Percentiles rank a stretch among this genome's conserved stretches.
These are phyloP conservation scores for Phytophthora ramorum DNA, from an alignment of 352 stramenopile species.

Conservation along the genomic window DNA sequence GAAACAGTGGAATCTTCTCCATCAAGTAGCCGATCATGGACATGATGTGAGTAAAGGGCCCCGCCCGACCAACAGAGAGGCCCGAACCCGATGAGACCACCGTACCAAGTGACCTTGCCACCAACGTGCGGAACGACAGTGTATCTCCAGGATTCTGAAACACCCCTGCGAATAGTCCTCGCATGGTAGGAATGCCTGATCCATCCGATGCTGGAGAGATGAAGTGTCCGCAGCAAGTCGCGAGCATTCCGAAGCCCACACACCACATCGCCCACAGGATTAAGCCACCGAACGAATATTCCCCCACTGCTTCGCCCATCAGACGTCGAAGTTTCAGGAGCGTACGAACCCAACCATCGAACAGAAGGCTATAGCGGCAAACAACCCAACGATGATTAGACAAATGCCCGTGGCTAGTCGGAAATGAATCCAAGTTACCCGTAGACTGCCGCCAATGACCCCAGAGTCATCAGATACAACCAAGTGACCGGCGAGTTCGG, in stretches of 20 bases:
- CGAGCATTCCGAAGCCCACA: conserved; percentile 51
- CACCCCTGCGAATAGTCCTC: conserved; percentile 73
- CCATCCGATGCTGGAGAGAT: conserved; percentile 67
- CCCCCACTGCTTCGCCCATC: conserved; percentile 55
- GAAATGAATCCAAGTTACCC: conserved; percentile 42
- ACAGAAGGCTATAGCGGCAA: conserved; percentile 48
- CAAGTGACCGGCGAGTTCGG: conserved; percentile 85
- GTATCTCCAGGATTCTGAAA: conserved; percentile 77
- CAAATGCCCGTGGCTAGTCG: not conserved
- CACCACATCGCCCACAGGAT: conserved; percentile 78
- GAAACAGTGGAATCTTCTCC: conserved; percentile 70
- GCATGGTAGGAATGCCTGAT: conserved; percentile 79
- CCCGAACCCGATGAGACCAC: conserved; percentile 69
- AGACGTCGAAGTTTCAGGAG: conserved; percentile 59
- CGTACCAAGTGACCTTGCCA: conserved; percentile 74
- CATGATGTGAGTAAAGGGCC: conserved; percentile 80
- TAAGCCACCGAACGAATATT: conserved; percentile 68
- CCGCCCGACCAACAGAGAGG: conserved; percentile 71
- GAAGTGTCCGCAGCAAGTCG: conserved; percentile 64
- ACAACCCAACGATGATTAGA: not conserved
- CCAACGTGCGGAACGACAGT: conserved; percentile 66
- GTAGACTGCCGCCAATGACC: conserved; percentile 63
- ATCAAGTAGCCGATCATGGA: conserved; percentile 77
- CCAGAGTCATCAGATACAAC: conserved; percentile 75
- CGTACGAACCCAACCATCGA: conserved; percentile 70